Base-by-base conservation (phyloP, 306 rosid species). In the Lathyrus tuberosus region DNA sequence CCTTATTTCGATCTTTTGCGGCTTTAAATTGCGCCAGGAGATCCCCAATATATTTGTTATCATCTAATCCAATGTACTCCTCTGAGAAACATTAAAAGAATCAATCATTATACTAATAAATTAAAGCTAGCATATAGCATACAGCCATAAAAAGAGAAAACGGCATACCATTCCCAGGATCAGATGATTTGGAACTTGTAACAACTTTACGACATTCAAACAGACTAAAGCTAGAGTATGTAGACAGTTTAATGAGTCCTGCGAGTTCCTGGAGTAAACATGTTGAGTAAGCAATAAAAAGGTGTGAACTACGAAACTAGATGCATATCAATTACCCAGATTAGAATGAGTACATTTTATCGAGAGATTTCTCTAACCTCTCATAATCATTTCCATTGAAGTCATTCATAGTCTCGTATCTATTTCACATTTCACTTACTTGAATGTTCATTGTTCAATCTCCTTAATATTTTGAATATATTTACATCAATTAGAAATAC, bases 1-100 rank as follows among this genome's bases (percentile, higher is more conserved):
- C 99, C 83, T 91, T 94, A 79, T 87, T 94, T 75, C 95, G 85
- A 80, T 94, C 99, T 79, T 94, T 94, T 72, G 91, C 88, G 35
- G 82, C 84, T 86, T 80, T 94, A 78, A 94, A 91, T 76, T 91
- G 96, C 5, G 97, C 89, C 74, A 94, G 62, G 60, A 94, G 88
- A 83, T 94, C 99, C 71, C 97, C 99, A 65, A 91, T 76, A 78
- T 94, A 91, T 82, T 94, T 94, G 88, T 89, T 94, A 75, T 91
- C 97, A 84, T 94, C 99, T 74, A 94, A 82, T 57, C 97, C 97
- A 75, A 94, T 74, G 71, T 80, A 86, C 85, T 88, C 96, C 89
- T 94, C 99, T 94, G 86, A 38, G 60, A 15, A 65, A 78, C 85
- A 81, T 57, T 35, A 67, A 75, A 74, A 57, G 47, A 44, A 79